Evolutionary conservation across 495 filamentous ascomycete genomes (phyloP).

Genomic region (Tuber melanosporum): DNA sequence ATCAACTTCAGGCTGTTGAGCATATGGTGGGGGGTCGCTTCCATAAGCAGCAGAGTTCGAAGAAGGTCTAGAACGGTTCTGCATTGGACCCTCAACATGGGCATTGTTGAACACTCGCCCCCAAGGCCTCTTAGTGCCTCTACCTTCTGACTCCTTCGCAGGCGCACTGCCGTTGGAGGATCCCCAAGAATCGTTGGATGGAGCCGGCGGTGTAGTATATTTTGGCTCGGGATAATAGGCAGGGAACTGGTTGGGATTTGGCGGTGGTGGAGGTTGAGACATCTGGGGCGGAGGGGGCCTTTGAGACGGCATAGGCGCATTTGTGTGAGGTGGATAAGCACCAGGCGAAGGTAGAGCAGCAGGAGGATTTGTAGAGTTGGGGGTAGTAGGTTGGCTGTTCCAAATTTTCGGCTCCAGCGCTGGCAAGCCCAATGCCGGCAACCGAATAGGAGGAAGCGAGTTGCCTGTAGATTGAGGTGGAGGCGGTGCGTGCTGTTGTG

Average conservation of each 20-base stretch:
- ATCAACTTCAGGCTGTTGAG: slow-evolving; percentile 26
- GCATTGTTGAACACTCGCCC: slow-evolving; percentile 39
- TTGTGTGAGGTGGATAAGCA: slow-evolving; percentile 24
- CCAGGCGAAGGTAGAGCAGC: slow-evolving; percentile 28
- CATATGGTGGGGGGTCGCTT: slow-evolving; percentile 27
- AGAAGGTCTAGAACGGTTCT: slow-evolving; percentile 35
- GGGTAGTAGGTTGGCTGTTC: slow-evolving; percentile 37
- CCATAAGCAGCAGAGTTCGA: slow-evolving; percentile 37
- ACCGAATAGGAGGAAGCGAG: slow-evolving; percentile 35
- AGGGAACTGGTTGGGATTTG: slow-evolving; percentile 37
- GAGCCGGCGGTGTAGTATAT: slow-evolving; percentile 23
- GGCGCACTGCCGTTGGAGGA: slow-evolving; percentile 10
- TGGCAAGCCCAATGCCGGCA: slow-evolving; percentile 19
- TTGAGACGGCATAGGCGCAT: slow-evolving; percentile 23
- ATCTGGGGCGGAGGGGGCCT: slow-evolving; percentile 22
- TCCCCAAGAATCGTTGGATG: slow-evolving; percentile 29
- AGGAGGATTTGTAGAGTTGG: slow-evolving; percentile 33
- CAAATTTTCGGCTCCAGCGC: slow-evolving; percentile 35
- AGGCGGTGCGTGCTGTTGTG: slow-evolving; percentile 15
- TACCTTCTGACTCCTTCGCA: slow-evolving; percentile 21
- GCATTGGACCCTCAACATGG: slow-evolving; percentile 38
- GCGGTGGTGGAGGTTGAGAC: slow-evolving; percentile 30
- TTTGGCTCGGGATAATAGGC: slow-evolving; percentile 37
- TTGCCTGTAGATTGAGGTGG: slow-evolving; percentile 25
- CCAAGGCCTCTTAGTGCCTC: slow-evolving; percentile 40